Evolutionary conservation across 805 yeast species (phyloP).

Genomic region (Tetrapisispora namnaoensis): DNA sequence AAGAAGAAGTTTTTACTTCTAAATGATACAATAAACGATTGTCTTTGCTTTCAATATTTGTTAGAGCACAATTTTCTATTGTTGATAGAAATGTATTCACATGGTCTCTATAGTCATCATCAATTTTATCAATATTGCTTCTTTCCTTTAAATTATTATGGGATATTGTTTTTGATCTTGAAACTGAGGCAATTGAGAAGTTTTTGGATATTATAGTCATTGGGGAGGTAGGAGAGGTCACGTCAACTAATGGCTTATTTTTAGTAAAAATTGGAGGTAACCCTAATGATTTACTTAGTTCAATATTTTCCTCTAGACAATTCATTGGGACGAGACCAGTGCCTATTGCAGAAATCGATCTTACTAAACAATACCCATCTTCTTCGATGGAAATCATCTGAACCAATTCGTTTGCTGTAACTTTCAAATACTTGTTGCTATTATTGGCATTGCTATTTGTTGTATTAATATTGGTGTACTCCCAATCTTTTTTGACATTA

Average conservation of each 20-base stretch:
- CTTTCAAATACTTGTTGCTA: background rate
- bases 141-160: background rate
- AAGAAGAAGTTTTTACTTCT: background rate
- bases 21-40: constrained; percentile 12
- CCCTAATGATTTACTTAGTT: constrained; percentile 2
- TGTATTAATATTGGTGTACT: background rate
- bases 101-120: constrained; percentile 1
- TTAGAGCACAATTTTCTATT: constrained; percentile 4
- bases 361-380: constrained; percentile 8
- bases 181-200: constrained; percentile 9
- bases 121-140: background rate
- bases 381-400: constrained; percentile 10
- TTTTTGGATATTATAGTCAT: constrained; percentile 10
- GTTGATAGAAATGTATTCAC: background rate
- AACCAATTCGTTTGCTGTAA: constrained; percentile 4
- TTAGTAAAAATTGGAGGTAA: constrained; percentile 1
- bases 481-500: background rate
- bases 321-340: constrained; percentile 10
- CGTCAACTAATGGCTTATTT: constrained; percentile 1
- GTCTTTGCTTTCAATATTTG: constrained; percentile 7
- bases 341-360: constrained; percentile 9
- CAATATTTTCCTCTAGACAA: constrained; percentile 6
- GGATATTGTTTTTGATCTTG: constrained; percentile 5
- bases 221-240: constrained; percentile 17
- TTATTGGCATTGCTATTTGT: background rate